phyloP scores from a whole-genome alignment of 2,329 filamentous ascomycete species.

The Davidsoniella eucalypti region DNA sequence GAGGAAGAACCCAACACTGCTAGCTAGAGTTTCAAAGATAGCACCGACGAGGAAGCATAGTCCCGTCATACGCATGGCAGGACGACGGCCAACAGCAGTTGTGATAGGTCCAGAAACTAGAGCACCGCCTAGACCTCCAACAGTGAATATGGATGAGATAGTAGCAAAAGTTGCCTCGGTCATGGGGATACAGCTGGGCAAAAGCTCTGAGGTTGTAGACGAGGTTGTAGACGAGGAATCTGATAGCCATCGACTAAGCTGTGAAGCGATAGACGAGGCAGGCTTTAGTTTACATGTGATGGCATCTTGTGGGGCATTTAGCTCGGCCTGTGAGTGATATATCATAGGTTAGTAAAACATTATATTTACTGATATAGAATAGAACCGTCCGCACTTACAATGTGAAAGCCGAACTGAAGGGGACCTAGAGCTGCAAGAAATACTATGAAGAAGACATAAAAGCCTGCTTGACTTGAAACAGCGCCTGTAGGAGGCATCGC shows the following conservation, averaged over 20 bases:
- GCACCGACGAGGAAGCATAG: slow-evolving; percentile 64
- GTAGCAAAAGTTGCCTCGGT: slow-evolving; percentile 63
- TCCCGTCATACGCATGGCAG: slow-evolving; percentile 62
- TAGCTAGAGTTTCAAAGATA: slow-evolving; percentile 54
- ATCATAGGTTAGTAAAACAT: neutral
- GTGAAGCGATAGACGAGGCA: slow-evolving; percentile 20
- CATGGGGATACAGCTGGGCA: slow-evolving; percentile 81
- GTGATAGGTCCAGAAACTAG: slow-evolving; percentile 65
- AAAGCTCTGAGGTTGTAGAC: slow-evolving; percentile 12
- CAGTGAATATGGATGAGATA: slow-evolving; percentile 77
- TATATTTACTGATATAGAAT: neutral
- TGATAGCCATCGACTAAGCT: slow-evolving; percentile 18
- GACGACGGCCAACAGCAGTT: slow-evolving; percentile 56
- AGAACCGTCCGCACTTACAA: slow-evolving; percentile 37
- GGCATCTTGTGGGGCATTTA: slow-evolving; percentile 89
- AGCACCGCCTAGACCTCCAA: slow-evolving; percentile 75
- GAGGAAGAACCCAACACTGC: slow-evolving; percentile 48
- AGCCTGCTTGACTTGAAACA: neutral
- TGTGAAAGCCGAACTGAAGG: slow-evolving; percentile 84
- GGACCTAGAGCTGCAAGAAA: slow-evolving; percentile 67
- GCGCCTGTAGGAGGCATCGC: neutral
- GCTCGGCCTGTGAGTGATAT: slow-evolving; percentile 53
- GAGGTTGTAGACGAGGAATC: slow-evolving; percentile 13
- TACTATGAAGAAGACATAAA: slow-evolving; percentile 64
- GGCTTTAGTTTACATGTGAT: slow-evolving; percentile 59